phyloP scores from a whole-genome alignment of 2,329 filamentous ascomycete species.

The Colletotrichum sp. region DNA sequence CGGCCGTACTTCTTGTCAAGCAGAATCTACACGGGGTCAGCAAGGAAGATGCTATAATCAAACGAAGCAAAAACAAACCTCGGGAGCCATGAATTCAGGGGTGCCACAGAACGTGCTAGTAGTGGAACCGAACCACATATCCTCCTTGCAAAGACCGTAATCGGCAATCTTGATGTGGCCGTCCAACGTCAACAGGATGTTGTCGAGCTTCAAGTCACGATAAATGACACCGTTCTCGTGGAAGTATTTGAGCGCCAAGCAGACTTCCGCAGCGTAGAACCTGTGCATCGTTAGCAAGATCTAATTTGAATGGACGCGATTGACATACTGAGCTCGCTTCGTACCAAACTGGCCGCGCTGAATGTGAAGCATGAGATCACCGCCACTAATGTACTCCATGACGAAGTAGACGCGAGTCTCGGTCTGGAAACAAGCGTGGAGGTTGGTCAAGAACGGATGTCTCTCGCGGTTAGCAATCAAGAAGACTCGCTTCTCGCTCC shows the following conservation, averaged over 20 bases:
- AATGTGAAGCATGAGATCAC: conserved; percentile 98
- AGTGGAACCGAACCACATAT: conserved; percentile 98
- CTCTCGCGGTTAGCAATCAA: conserved; percentile 95
- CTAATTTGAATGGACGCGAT: not conserved
- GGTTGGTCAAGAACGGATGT: conserved; percentile 92
- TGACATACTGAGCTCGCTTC: conserved; percentile 86
- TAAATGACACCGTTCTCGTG: conserved; percentile 99
- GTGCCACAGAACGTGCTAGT: conserved; percentile 99
- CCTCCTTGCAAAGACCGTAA: conserved; percentile 98
- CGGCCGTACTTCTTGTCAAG: conserved; percentile 98
- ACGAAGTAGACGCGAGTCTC: conserved; percentile 99
- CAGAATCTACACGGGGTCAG: conserved; percentile 71
- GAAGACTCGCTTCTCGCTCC: conserved; percentile 97
- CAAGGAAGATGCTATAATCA: not conserved
- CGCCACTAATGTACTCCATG: conserved; percentile 99
- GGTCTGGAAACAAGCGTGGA: conserved; percentile 98
- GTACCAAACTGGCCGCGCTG: conserved; percentile 95
- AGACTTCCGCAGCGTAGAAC: conserved; percentile 98
- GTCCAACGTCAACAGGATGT: conserved; percentile 92
- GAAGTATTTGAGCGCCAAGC: conserved; percentile 97
- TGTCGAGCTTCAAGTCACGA: conserved; percentile 90
- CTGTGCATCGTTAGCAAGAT: conserved; percentile 44
- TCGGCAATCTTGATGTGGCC: conserved; percentile 99
- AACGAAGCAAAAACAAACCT: conserved; percentile 60
- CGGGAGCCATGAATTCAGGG: conserved; percentile 99